phyloP scores from a whole-genome alignment of 2,329 filamentous ascomycete species.

The Raffaelea albimanens region DNA sequence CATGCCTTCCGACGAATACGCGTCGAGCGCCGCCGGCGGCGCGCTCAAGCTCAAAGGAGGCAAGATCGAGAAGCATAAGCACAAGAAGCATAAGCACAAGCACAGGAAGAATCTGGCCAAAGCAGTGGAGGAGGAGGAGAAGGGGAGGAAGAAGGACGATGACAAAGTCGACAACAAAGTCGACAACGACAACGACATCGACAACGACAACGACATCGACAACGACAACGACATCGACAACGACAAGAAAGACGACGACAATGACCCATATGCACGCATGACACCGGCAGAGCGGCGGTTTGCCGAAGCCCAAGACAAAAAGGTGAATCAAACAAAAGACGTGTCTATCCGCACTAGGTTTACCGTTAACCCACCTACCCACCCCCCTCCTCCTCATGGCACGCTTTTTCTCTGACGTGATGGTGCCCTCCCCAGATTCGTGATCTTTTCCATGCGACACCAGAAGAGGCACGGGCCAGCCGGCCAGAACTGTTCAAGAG shows the following conservation, averaged over 20 bases:
- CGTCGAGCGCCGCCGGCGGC: constrained; percentile 54
- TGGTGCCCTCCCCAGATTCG: constrained; percentile 67
- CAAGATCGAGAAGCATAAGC: constrained; percentile 59
- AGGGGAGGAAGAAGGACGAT: constrained; percentile 14
- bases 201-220: constrained; percentile 14
- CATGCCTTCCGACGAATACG: constrained; percentile 72
- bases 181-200: constrained; percentile 13
- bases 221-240: not conserved
- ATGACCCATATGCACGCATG: constrained; percentile 39
- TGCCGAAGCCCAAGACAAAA: constrained; percentile 71
- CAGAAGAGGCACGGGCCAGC: constrained; percentile 23
- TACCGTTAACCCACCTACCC: too few species aligned
- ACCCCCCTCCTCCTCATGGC: too few species aligned
- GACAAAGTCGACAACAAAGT: constrained; percentile 7
- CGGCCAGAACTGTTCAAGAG: constrained; percentile 80
- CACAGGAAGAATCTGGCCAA: constrained; percentile 12
- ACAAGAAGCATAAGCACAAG: constrained; percentile 27
- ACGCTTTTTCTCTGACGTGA: too few species aligned
- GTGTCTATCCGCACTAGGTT: too few species aligned
- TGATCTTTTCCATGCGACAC: constrained; percentile 56
- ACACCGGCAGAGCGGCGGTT: constrained; percentile 76
- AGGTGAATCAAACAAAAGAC: too few species aligned
- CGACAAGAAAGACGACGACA: constrained; percentile 20
- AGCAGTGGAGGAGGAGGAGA: constrained; percentile 15
- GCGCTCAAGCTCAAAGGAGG: constrained; percentile 68